A percentile compares a stretch with the other conserved stretches of the same genome.
phyloP scores from a whole-genome alignment of 768 basidiomycete genomes.

The Serpula lacrymans region DNA sequence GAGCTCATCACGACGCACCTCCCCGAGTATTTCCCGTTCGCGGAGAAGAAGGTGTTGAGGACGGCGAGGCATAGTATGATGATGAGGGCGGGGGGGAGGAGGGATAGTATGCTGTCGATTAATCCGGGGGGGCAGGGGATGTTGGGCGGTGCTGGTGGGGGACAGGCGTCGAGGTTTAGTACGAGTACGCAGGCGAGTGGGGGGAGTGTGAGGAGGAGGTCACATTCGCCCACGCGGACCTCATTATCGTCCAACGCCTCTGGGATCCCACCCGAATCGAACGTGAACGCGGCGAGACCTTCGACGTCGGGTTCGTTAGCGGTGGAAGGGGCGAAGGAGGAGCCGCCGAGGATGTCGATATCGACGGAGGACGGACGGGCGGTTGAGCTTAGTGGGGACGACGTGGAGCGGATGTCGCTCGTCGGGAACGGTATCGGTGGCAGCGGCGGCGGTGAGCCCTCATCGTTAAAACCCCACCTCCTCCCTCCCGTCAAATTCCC shows the following conservation, averaged over 20 bases:
- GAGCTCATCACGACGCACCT: conserved; percentile 95
- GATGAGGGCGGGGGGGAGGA: conserved; percentile 46
- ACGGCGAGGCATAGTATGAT: conserved; percentile 90
- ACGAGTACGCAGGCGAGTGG: conserved; percentile 31
- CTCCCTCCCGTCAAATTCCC: conserved; percentile 79
- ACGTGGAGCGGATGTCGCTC: conserved; percentile 31
- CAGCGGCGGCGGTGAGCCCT: too few relatives aligned
- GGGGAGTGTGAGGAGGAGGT: conserved; percentile 23
- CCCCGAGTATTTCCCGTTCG: conserved; percentile 91
- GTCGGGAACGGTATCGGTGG: too few relatives aligned
- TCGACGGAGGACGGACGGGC: conserved; percentile 71
- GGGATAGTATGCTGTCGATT: conserved; percentile 41
- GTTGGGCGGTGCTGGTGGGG: too few relatives aligned
- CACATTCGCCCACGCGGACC: conserved; percentile 39
- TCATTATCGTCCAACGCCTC: conserved; percentile 47
- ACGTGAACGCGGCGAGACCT: too few relatives aligned
- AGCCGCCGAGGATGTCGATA: conserved; percentile 69
- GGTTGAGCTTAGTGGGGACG: conserved; percentile 56
- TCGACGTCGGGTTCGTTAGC: conserved; percentile 31
- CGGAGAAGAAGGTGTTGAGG: conserved; percentile 88
- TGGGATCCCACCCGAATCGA: conserved; percentile 26
- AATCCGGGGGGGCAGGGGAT: too few relatives aligned
- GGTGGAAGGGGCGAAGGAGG: conserved; percentile 33
- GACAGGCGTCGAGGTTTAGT: conserved; percentile 37
- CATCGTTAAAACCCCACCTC: conserved; percentile 47